Base-by-base conservation (phyloP, 2,329 filamentous ascomycete genomes). In the Colletotrichum gigasporum region DNA sequence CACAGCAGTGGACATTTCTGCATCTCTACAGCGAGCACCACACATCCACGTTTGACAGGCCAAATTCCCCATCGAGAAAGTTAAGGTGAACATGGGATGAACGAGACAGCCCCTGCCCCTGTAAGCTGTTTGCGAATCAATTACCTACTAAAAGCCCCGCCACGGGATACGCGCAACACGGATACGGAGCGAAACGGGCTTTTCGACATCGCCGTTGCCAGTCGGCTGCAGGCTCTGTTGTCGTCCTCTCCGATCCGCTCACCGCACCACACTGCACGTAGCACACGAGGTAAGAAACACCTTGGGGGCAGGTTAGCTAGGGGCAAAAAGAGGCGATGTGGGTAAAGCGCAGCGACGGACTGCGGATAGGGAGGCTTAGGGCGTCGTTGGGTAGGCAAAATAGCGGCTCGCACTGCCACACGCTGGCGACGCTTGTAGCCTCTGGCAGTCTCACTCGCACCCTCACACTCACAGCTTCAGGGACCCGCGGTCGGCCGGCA, bases 371-470 rank as follows among this genome's bases (percentile, higher is more conserved):
- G 37, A 39, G 60, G 39, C 60, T 63, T 53, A 28, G 60, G 32
- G n/a, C 18, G 8, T 24, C 10, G 16, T 12, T 24, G 34, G 44
- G 26, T 34, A n/a, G n/a, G n/a, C 20, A 28, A 42, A 57, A 20
- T 39, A 18, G 45, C 22, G 32, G 32, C 37, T 32, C 55, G 41
- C 55, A 60, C 47, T 60, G 60, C 55, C 60, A 63, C 60, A n/a
- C 26, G 26, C 18, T 42, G 55, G 60, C 32, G 60, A 53, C 54
- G 60, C 37, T 52, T 41, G n/a, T 28, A n/a, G 9, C 16, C 18
- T 42, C 39, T 20, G 20, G 10, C 18, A 12, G 16, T 42, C 16
- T n/a, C n/a, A n/a, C n/a, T n/a, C n/a, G n/a, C n/a, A n/a, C n/a
- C n/a, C n/a, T n/a, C n/a, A n/a, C n/a, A n/a, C n/a, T n/a, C n/a